These are phyloP conservation scores for Crithidia thermophila DNA, from an alignment of 208 protist genomes.

Conservation along the genomic window DNA sequence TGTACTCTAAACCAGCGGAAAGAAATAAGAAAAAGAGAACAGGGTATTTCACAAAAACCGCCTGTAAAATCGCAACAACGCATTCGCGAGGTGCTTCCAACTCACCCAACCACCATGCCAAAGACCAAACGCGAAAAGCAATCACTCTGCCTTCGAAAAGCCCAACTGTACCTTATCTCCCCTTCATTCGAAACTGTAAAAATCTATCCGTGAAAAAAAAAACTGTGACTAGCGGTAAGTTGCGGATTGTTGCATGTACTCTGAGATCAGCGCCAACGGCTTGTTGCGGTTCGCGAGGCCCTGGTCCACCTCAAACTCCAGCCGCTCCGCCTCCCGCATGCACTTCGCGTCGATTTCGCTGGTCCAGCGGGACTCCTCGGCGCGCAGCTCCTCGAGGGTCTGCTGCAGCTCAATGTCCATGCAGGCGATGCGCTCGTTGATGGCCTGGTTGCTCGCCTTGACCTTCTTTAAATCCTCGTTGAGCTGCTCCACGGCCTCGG, in stretches of 20 bases:
- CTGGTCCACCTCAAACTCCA: slow-evolving; percentile 48
- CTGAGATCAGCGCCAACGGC: slow-evolving; percentile 13
- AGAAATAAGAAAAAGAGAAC: too few species aligned
- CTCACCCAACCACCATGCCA: too few species aligned
- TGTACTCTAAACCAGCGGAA: too few species aligned
- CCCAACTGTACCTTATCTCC: slow-evolving; percentile 15
- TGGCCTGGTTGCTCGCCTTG: slow-evolving; percentile 66
- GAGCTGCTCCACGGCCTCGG: slow-evolving; percentile 62
- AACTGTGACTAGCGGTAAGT: neutral
- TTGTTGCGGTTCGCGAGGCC: slow-evolving; percentile 26
- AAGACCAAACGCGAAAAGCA: too few species aligned
- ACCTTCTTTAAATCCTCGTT: slow-evolving; percentile 74
- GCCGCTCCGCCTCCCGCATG: slow-evolving; percentile 42
- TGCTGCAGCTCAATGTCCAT: slow-evolving; percentile 78
- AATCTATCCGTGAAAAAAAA: neutral
- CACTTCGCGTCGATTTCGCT: slow-evolving; percentile 34
- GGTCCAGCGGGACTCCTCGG: slow-evolving; percentile 40
- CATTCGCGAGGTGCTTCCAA: too few species aligned
- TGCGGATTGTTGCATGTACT: slow-evolving; percentile 27
- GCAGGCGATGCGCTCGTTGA: slow-evolving; percentile 81
- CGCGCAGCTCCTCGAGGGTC: slow-evolving; percentile 66
- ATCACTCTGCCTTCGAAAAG: too few species aligned
- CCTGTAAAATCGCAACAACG: too few species aligned
- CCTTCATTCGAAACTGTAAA: neutral
- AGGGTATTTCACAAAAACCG: too few species aligned